These are phyloP conservation scores for Aureobasidium sp. DNA, from an alignment of 2,329 filamentous ascomycete genomes.

Conservation along the genomic window DNA sequence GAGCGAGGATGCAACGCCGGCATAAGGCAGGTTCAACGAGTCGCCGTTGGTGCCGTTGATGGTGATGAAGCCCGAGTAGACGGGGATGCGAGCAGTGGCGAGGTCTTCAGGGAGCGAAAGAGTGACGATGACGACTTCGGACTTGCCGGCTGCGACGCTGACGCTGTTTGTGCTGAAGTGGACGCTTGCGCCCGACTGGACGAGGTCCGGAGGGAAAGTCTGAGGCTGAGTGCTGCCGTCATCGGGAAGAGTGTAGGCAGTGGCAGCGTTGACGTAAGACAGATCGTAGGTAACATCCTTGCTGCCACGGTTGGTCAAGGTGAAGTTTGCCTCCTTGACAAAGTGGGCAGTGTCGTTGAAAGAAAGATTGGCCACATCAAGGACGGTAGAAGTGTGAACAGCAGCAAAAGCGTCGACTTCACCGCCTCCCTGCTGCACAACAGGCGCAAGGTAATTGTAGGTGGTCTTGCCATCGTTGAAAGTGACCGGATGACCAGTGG, in stretches of 20 bases:
- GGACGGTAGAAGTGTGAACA: conserved; percentile 46
- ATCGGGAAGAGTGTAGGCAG: conserved; percentile 45
- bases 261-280: conserved; percentile 44
- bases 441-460: conserved; percentile 37
- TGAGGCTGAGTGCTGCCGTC: conserved; percentile 19
- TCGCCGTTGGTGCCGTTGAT: conserved; percentile 22
- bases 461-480: conserved; percentile 27
- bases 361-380: conserved; percentile 51
- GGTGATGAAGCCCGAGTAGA: conserved; percentile 31
- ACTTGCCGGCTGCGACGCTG: conserved; percentile 20
- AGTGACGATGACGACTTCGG: conserved; percentile 22
- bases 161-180: conserved; percentile 20
- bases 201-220: conserved; percentile 21
- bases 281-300: conserved; percentile 47
- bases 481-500: conserved; percentile 23
- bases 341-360: conserved; percentile 61
- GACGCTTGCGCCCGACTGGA: conserved; percentile 21
- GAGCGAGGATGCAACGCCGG: conserved; percentile 26
- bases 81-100: conserved; percentile 25
- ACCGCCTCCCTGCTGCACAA: conserved; percentile 55
- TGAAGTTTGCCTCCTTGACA: conserved; percentile 44
- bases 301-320: conserved; percentile 48
- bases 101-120: conserved; percentile 21
- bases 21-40: conserved; percentile 29
- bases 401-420: conserved; percentile 55